These are phyloP conservation scores for Penicillium fimorum DNA, from an alignment of 495 filamentous ascomycete genomes.

Conservation along the genomic window DNA sequence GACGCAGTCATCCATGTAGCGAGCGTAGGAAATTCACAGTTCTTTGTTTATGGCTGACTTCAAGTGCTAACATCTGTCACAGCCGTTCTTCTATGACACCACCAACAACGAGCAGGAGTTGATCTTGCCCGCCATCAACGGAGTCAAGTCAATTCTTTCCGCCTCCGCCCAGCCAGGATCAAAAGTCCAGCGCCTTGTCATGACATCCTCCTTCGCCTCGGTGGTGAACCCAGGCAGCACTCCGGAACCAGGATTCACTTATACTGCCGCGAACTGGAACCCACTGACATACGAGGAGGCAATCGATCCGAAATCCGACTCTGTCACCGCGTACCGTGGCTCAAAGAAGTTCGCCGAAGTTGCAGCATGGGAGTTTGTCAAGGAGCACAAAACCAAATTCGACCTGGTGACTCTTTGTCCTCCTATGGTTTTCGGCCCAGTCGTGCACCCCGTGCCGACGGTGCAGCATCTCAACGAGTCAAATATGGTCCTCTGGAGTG, in stretches of 20 bases:
- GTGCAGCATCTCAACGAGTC: conserved; percentile 38
- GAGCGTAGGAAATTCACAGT: conserved; percentile 25
- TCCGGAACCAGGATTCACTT: conserved; percentile 46
- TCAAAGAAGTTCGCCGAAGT: conserved; percentile 60
- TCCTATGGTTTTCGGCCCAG: conserved; percentile 49
- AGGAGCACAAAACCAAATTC: conserved; percentile 65
- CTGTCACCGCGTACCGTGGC: conserved; percentile 57
- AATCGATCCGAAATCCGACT: conserved; percentile 29
- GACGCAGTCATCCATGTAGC: conserved; percentile 43
- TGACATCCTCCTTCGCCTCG: conserved; percentile 74
- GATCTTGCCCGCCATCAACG: conserved; percentile 68
- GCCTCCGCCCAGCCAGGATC: conserved; percentile 51
- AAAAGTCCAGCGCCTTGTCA: conserved; percentile 63
- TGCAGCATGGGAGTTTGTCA: conserved; percentile 54
- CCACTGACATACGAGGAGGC: conserved; percentile 63
- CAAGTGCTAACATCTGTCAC: not conserved
- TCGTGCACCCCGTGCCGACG: conserved; percentile 34
- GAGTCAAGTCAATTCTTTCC: conserved; percentile 23
- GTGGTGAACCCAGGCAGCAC: conserved; percentile 51
- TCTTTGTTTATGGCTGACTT: not conserved
- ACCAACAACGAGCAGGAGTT: conserved; percentile 67
- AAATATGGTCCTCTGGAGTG: conserved; percentile 36
- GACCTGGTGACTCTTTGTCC: conserved; percentile 63
- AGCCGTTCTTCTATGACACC: conserved; percentile 29
- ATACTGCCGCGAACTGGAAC: conserved; percentile 72